Percentiles rank a stretch among this genome's conserved stretches.
phyloP scores from a whole-genome alignment of 495 filamentous ascomycete species.

The Talaromyces trachyspermus region DNA sequence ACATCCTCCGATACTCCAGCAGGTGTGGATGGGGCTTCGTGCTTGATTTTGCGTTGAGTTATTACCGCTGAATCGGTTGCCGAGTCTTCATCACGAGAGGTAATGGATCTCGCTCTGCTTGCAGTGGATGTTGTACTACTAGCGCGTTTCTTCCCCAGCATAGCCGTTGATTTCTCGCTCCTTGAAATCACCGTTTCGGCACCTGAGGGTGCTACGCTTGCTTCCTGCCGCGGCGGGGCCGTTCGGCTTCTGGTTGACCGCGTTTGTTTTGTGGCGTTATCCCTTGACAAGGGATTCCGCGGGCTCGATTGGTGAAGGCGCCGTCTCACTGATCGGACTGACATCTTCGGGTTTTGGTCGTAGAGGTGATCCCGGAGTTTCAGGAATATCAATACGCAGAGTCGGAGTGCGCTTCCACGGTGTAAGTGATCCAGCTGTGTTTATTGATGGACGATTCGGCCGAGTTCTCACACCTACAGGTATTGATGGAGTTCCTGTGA shows the following conservation, averaged over 20 bases:
- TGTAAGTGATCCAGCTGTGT: constrained; percentile 38
- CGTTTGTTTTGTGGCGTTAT: constrained; percentile 18
- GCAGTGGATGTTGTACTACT: constrained; percentile 48
- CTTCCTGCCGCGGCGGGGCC: constrained; percentile 12
- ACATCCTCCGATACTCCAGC: constrained; percentile 25
- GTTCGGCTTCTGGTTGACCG: constrained; percentile 16
- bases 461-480: constrained; percentile 21
- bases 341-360: constrained; percentile 43
- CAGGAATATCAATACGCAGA: constrained; percentile 27
- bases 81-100: constrained; percentile 48
- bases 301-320: constrained; percentile 31
- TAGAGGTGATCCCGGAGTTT: constrained; percentile 37
- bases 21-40: constrained; percentile 57
- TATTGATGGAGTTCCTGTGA: constrained; percentile 13
- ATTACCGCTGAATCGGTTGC: constrained; percentile 40
- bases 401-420: constrained; percentile 42
- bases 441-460: constrained; percentile 31
- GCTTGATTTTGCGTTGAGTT: constrained; percentile 50
- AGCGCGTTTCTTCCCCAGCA: constrained; percentile 31
- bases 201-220: constrained; percentile 13
- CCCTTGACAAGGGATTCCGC: constrained; percentile 28
- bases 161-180: constrained; percentile 25
- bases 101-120: constrained; percentile 52
- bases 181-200: constrained; percentile 25
- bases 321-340: constrained; percentile 47